Evolutionary conservation across 2,329 filamentous ascomycete genomes (phyloP), one percentile per base, ranked within the genome.

Genomic region (Calonectria hawksworthii): DNA sequence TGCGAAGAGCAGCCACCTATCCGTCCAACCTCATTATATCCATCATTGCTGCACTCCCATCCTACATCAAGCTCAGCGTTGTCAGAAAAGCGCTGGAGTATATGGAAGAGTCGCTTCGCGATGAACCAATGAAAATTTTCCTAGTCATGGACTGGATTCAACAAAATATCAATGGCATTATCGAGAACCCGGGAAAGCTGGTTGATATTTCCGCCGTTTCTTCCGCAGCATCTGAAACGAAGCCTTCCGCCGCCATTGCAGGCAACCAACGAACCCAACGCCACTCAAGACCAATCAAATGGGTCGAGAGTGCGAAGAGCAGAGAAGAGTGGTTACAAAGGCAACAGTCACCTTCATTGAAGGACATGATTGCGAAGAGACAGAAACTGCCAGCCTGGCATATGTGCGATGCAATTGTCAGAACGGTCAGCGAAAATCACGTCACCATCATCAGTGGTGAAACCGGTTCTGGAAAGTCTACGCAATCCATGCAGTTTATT

Each of bases 371-470:
- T 75, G 86, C 88, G 23, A 92, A 92, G 80, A 90, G 97, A 54
- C 90, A 94, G 83, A 91, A 89, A 61, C 87, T 99, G 3, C 97
- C 97, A 3, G 97, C 97, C 2, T 99, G 97, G 97, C 91, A 92
- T 74, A 92, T 97, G 80, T 93, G 92, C 79, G 93, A 96, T 26
- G 88, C 90, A 1, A 95, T 99, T 36, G 92, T 99, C 13, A 84
- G 90, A 26, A 94, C 94, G 0, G 94, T 99, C 64, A 90, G 90
- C 52, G 87, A 89, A 6, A 92, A 96, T 81, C 94, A 98, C 84
- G 96, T 99, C 66, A 98, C 95, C 0, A 98, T 99, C 81, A 97
- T 99, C 80, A 98, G 96, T 54, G 97, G 97, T 79, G 97, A 99
- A 86, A 99, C 97, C 5, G 97, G 97, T 68, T 98, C 95, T 23